These are phyloP conservation scores for Dalbergia cultrata DNA, from an alignment of 306 rosid species.

Conservation along the genomic window DNA sequence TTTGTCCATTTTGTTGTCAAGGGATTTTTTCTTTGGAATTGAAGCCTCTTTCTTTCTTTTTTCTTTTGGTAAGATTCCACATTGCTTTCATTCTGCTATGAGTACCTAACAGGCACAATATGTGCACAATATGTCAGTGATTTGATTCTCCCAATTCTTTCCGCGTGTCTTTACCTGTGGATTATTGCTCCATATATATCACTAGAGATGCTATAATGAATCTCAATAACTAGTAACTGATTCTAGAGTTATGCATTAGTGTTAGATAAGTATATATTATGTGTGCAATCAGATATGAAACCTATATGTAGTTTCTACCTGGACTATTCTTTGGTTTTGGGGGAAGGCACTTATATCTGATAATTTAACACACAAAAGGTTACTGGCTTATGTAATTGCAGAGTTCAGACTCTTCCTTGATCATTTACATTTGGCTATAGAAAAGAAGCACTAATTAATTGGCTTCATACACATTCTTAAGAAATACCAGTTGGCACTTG, in stretches of 20 bases:
- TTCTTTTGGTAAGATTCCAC: slow-evolving; percentile 51
- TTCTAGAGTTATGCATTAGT: slow-evolving; percentile 22
- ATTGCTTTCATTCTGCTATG: slow-evolving; percentile 48
- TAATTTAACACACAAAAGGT: slow-evolving; percentile 7
- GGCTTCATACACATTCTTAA: background rate
- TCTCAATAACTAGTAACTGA: background rate
- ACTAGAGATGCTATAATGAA: slow-evolving; percentile 5
- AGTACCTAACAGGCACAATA: slow-evolving; percentile 44
- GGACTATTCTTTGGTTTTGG: background rate
- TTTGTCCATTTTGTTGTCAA: slow-evolving; percentile 39
- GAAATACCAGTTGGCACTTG: background rate
- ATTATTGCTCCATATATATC: slow-evolving; percentile 25
- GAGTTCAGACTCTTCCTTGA: too few species aligned
- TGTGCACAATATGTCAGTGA: slow-evolving; percentile 19
- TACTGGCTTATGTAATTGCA: background rate
- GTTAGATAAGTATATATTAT: slow-evolving; percentile 18
- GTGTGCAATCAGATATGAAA: slow-evolving; percentile 21
- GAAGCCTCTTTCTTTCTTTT: slow-evolving; percentile 24
- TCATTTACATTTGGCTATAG: too few species aligned
- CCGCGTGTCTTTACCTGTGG: slow-evolving; percentile 31
- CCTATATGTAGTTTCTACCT: background rate
- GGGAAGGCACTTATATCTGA: slow-evolving; percentile 22
- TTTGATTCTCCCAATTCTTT: slow-evolving; percentile 52
- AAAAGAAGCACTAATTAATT: too few species aligned
- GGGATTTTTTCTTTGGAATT: slow-evolving; percentile 38